Conservation (phyloP, 2,329 filamentous ascomycete species). For the Botrytis paeoniae region DNA sequence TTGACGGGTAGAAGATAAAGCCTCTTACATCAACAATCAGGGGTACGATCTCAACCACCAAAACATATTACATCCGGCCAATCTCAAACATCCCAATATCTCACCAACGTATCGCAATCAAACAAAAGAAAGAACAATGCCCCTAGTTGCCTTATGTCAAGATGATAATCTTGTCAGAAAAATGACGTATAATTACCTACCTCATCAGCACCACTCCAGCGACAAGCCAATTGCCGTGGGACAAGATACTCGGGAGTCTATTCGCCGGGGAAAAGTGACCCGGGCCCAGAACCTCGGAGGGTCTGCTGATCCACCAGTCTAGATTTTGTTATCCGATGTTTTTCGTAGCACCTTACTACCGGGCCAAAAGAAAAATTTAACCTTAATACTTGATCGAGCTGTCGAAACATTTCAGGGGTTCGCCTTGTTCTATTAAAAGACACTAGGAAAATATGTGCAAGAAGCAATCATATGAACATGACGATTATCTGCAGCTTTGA, state of each 20-base stretch:
- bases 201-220: not conserved
- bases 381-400: not conserved
- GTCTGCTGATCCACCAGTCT: slow-evolving; percentile 14
- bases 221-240: not conserved
- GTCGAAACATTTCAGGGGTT: not conserved
- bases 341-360: not conserved
- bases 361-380: not conserved
- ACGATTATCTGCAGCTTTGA: not conserved
- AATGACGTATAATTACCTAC: not conserved
- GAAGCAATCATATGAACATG: slow-evolving; percentile 7
- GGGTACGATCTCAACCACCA: not conserved
- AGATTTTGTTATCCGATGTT: not conserved
- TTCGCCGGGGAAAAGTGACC: not conserved
- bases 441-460: not conserved
- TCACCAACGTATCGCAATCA: not conserved
- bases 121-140: not conserved
- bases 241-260: not conserved
- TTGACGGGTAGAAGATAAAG: not conserved
- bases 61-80: not conserved
- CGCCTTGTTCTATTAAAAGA: not conserved
- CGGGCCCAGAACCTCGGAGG: not conserved
- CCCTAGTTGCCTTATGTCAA: not conserved
- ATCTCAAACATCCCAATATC: not conserved
- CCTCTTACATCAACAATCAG: not conserved
- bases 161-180: not conserved